Base-by-base conservation (phyloP, 78 protist species). In the Speleostelium caveatum region DNA sequence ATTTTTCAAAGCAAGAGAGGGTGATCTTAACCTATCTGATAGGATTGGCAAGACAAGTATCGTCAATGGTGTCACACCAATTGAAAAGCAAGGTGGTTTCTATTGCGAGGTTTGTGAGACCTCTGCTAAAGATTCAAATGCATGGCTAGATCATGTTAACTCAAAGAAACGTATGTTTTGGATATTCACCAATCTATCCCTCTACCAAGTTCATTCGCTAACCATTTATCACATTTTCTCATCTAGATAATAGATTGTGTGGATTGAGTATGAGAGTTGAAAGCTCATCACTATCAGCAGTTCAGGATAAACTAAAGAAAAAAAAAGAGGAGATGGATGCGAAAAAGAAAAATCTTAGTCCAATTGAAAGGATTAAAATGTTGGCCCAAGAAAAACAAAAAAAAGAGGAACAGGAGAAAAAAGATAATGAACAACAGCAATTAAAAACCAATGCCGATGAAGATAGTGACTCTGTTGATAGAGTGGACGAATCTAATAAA, bases 31-130 rank as follows among this genome's bases (percentile, higher is more conserved):
- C 28, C 45, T 83, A 21, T 21, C 17, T 7, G 41, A 19, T 17
- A 67, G 66, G 42, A 2, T 83, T 17, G 90, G 90, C 12, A 83
- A 69, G 32, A 12, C 49, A 3, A 53, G 6, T 58, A 26, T 69
- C 1, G 51, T 83, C 38, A 26, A 16, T 16, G 90, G 90, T 69
- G 90, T 83, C 1, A 83, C 90, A 10, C 62, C 90, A 39, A 19
- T 3, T 16, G 49, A 51, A 33, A 32, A 67, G 59, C 71, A 58
- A 24, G 90, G 90, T 83, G 90, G 90, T 59, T 41, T 83, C 30
- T 83, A 69, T 59, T 83, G 90, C 59, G 73, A 83, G 6, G 19
- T 26, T 32, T 83, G 90, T 59, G 90, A 83, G 21, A 49, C 36
- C 2, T 39, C 10, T 16, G 30, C 69, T 1, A 83, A 83, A 42